These are phyloP conservation scores for Hygrophorus pudorinus DNA, from an alignment of 768 basidiomycete genomes.

Conservation along the genomic window DNA sequence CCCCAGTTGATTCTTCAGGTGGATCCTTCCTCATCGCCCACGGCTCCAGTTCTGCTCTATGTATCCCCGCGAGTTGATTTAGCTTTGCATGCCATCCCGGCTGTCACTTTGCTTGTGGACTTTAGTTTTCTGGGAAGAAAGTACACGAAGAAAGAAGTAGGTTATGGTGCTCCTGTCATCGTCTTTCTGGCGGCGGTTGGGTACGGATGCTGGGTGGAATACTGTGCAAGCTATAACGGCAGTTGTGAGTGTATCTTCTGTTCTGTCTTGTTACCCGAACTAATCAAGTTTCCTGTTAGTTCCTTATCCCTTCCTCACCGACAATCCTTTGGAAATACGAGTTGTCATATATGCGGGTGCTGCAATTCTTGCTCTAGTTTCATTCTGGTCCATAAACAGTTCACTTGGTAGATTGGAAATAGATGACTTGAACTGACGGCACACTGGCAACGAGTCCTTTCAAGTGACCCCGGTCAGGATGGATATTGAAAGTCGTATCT, in stretches of 20 bases:
- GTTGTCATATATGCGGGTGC: constrained; percentile 50
- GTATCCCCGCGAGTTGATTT: constrained; percentile 51
- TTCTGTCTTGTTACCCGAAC: not conserved
- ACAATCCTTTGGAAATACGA: constrained; percentile 41
- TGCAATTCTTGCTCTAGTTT: constrained; percentile 38
- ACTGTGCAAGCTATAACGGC: constrained; percentile 51
- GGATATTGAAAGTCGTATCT: too few species aligned
- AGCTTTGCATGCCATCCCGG: constrained; percentile 56
- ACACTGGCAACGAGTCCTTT: too few species aligned
- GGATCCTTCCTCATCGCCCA: constrained; percentile 15
- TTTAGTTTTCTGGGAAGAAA: constrained; percentile 59
- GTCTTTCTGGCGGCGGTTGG: constrained; percentile 23
- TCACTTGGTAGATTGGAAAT: constrained; percentile 21
- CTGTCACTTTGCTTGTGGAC: constrained; percentile 46
- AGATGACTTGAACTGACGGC: too few species aligned
- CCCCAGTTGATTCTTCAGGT: constrained; percentile 48
- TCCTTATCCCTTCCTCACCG: constrained; percentile 77
- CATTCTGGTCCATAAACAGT: constrained; percentile 50
- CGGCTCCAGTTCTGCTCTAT: constrained; percentile 21
- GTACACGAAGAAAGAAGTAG: constrained; percentile 28
- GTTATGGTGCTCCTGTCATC: constrained; percentile 20
- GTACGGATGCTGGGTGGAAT: constrained; percentile 62
- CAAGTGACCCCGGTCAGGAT: too few species aligned
- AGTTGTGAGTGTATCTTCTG: constrained; percentile 39
- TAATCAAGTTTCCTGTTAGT: constrained; percentile 22